phyloP scores from a whole-genome alignment of 768 basidiomycete species.

The Boletus eberwhitei region DNA sequence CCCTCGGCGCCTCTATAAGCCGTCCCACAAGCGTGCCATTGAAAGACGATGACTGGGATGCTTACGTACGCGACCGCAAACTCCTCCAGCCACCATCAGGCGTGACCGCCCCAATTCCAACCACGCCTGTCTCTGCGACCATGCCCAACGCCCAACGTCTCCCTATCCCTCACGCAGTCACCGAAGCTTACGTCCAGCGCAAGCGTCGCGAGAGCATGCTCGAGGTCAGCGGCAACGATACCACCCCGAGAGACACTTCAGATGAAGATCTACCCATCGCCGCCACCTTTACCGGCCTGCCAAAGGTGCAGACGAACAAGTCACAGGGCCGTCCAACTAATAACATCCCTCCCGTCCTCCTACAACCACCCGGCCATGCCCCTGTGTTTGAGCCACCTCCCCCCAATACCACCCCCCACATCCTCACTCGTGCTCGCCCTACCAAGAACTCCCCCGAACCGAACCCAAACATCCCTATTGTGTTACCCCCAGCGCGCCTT shows the following conservation, averaged over 20 bases:
- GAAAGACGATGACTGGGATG: conserved; percentile 78
- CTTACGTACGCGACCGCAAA: conserved; percentile 81
- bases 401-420: conserved; percentile 17
- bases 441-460: conserved; percentile 17
- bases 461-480: conserved; percentile 29
- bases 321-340: conserved; percentile 16
- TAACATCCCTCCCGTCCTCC: conserved; percentile 26
- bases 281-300: conserved; percentile 12
- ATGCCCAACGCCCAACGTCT: conserved; percentile 39
- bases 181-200: conserved; percentile 68
- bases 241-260: conserved; percentile 32
- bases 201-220: conserved; percentile 70
- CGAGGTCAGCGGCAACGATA: conserved; percentile 37
- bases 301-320: conserved; percentile 19
- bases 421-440: conserved; percentile 23
- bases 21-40: conserved; percentile 75
- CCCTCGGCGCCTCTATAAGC: conserved; percentile 52
- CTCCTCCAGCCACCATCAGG: conserved; percentile 82
- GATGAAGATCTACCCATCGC: conserved; percentile 35
- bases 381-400: conserved; percentile 25
- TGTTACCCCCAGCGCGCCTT: conserved; percentile 27
- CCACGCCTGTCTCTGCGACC: conserved; percentile 43
- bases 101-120: conserved; percentile 71
- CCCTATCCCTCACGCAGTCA: conserved; percentile 67
- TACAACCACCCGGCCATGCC: conserved; percentile 31